Base-by-base conservation (phyloP, 306 rosid species). In the Castanea sativa region DNA sequence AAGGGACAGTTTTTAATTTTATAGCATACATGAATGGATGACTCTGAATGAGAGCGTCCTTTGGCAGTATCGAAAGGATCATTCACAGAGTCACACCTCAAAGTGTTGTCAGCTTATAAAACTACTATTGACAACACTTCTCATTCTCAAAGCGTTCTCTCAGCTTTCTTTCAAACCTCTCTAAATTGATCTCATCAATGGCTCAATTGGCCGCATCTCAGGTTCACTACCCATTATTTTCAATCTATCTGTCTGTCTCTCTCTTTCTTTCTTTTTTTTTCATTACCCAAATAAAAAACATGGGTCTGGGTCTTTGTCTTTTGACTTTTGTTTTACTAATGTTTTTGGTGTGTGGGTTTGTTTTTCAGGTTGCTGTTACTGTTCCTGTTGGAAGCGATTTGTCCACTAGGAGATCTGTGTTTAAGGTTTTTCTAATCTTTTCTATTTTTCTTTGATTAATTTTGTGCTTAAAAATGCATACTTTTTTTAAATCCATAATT, bases 1-100 rank as follows among this genome's bases (percentile, higher is more conserved):
- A 43, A 41, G 45, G 12, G 3, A 8, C 45, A 8, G 9, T 35
- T 35, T 6, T 6, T 35, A 35, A 35, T 35, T 35, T 35, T 35
- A 35, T 25, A 1, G 11, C 8, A 38, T 38, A 2, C 2, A 38
- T 38, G 0, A 38, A 41, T 41, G 11, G 2, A 41, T 2, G 45
- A 41, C 11, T 41, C 45, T 41, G 55, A 18, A 55, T 2, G 67
- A 76, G 43, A 51, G 55, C 81, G 92, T 69, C 92, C 86, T 49
- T 86, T 89, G 82, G 75, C 43, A 51, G 69, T 38, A 73, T 75
- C 90, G 85, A 87, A 89, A 71, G 90, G 92, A 41, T 80, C 84
- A 78, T 57, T n/a, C 64, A 9, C 27, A 6, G 45, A 41, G 45
- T 41, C 45, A 2, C 45, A 41, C 11, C 45, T 41, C 45, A 11